Evolutionary conservation across 495 filamentous ascomycete genomes (phyloP).

Genomic region (Penicillium odoratum): DNA sequence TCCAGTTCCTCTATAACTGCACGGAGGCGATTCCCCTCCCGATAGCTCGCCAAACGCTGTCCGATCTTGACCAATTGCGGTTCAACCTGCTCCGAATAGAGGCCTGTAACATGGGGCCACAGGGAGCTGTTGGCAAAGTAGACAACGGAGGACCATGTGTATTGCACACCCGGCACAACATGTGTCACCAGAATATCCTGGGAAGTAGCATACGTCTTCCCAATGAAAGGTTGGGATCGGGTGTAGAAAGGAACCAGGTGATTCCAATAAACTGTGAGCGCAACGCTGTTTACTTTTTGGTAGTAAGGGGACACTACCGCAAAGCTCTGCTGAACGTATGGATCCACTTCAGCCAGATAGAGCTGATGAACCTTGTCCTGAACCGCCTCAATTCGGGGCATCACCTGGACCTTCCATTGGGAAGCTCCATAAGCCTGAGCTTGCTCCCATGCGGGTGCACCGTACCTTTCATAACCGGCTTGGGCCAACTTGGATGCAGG

Average conservation of each 20-base stretch:
- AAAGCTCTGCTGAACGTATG: slow-evolving; percentile 66
- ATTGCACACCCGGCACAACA: slow-evolving; percentile 68
- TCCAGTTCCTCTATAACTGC: slow-evolving; percentile 58
- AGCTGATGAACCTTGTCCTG: slow-evolving; percentile 58
- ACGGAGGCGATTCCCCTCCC: slow-evolving; percentile 62
- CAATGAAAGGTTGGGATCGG: slow-evolving; percentile 68
- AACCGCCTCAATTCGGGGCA: slow-evolving; percentile 68
- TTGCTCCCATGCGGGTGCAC: slow-evolving; percentile 70
- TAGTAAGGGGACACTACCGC: slow-evolving; percentile 68
- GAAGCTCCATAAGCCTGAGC: slow-evolving; percentile 61
- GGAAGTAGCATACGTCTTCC: slow-evolving; percentile 64
- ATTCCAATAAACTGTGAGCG: slow-evolving; percentile 66
- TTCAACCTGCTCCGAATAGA: slow-evolving; percentile 90
- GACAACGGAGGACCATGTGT: slow-evolving; percentile 64
- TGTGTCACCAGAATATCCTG: slow-evolving; percentile 68
- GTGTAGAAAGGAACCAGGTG: slow-evolving; percentile 74
- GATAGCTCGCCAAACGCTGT: slow-evolving; percentile 83
- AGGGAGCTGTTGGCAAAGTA: slow-evolving; percentile 70
- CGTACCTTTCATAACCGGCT: slow-evolving; percentile 65
- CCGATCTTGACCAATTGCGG: slow-evolving; percentile 92
- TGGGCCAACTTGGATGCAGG: slow-evolving; percentile 66
- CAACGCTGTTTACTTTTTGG: slow-evolving; percentile 57
- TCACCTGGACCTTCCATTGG: slow-evolving; percentile 76
- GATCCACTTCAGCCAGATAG: slow-evolving; percentile 69
- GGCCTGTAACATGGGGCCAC: slow-evolving; percentile 74